Percentiles rank a stretch among this genome's conserved stretches.
Evolutionary conservation across 345 rosid genomes (phyloP).

Genomic region (Dipteronia sinensis): DNA sequence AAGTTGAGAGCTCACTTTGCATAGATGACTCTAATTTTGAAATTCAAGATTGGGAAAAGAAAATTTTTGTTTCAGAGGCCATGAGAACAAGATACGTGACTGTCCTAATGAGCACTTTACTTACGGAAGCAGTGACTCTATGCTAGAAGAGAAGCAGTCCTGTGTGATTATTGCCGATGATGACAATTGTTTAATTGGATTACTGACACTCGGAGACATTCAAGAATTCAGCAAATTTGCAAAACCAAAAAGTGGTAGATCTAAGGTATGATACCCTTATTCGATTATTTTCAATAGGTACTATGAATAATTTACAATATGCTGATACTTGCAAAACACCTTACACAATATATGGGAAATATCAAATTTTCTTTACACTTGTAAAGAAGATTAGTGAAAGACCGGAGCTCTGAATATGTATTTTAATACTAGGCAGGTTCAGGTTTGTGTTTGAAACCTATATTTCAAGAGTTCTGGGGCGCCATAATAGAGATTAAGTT

Average conservation of each 20-base stretch:
- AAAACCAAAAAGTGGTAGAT: conserved; percentile 36
- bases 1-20: conserved; percentile 90
- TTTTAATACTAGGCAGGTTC: neutral
- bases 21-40: conserved; percentile 46
- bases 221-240: conserved; percentile 54
- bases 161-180: conserved; percentile 79
- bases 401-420: neutral
- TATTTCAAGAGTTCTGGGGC: neutral
- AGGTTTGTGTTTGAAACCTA: neutral
- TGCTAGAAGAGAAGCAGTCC: conserved; percentile 87
- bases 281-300: neutral
- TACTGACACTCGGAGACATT: conserved; percentile 69
- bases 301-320: neutral
- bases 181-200: conserved; percentile 59
- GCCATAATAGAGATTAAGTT: no score
- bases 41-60: conserved; percentile 46
- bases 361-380: neutral
- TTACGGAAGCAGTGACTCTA: conserved; percentile 75
- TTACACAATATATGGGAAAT: no score
- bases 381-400: neutral
- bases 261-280: conserved; percentile 51
- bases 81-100: conserved; percentile 85
- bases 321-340: neutral
- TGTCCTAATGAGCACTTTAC: conserved; percentile 61
- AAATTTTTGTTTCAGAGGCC: conserved; percentile 73